Evolutionary conservation across 2,329 filamentous ascomycete genomes (phyloP), one percentile per base, ranked within the genome.

Genomic region (Aplosporella prunicola): DNA sequence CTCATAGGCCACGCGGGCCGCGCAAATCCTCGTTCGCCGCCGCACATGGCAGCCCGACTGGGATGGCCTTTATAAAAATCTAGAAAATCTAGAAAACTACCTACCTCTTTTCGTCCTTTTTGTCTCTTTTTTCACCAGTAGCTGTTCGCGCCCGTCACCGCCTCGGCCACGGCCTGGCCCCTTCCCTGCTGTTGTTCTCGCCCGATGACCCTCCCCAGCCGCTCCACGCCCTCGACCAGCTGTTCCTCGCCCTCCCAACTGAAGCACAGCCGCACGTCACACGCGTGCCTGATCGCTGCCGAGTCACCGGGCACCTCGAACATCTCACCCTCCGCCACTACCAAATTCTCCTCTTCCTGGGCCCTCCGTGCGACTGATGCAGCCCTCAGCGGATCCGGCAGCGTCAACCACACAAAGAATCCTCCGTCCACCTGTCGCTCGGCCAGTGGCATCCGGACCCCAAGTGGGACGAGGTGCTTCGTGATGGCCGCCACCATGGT

Each of bases 371-470:
- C 73, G 20, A 86, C 63, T 6, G 69, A 66, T 20, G 61, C 61
- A 23, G 71, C 76, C 7, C 68, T 64, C 37, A 80, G 61, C 29
- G 53, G 39, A 44, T 56, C 44, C 0, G 79, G 78, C 4, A 93
- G 57, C 2, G 67, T 69, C 17, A 93, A 58, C 86, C 86, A 94
- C 32, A 93, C 65, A 56, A 93, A 94, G 55, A 89, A 94, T 0
- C 87, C 87, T 0, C 87, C 87, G 20, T 79, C 80, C 3, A 79
- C 57, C 3, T 63, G 55, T 22, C 64, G 58, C 39, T 63, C 55
- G 1, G 56, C 49, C 39, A 71, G 59, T 10, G 58, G 56, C 24
- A 66, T 42, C 49, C 58, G 47, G 62, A 82, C 71, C 2, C 79
- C 81, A 0, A 82, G 62, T 1, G 81, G 80, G 0, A 69, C 52